These are phyloP conservation scores for Torulaspora delbrueckii DNA, from an alignment of 805 yeast genomes.

Conservation along the genomic window DNA sequence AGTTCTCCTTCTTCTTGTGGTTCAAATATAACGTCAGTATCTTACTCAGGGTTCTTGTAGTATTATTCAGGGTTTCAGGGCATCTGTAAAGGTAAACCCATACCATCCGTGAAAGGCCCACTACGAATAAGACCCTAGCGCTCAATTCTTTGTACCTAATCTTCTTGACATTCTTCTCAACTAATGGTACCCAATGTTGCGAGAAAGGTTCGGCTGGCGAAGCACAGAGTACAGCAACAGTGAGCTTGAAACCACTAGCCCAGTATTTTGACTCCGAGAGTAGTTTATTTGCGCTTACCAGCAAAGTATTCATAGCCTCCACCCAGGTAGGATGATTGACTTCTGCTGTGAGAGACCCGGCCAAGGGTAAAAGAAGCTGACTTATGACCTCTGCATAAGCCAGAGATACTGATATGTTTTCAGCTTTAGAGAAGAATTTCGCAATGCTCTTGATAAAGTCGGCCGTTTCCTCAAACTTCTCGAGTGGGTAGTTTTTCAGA, in stretches of 20 bases:
- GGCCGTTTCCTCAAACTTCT: conserved; percentile 87
- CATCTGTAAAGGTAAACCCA: conserved; percentile 90
- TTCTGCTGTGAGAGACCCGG: conserved; percentile 85
- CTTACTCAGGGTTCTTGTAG: conserved; percentile 69
- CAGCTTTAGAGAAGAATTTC: conserved; percentile 68
- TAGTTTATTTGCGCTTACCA: conserved; percentile 45
- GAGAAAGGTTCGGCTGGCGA: conserved; percentile 74
- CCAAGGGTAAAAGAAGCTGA: conserved; percentile 70
- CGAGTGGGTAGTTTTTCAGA: conserved; percentile 79
- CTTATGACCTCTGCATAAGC: conserved; percentile 85
- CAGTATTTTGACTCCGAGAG: conserved; percentile 47
- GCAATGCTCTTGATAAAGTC: conserved; percentile 82
- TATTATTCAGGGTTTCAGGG: conserved; percentile 83
- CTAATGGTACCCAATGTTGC: conserved; percentile 61
- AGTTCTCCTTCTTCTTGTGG: conserved; percentile 60
- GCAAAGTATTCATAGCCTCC: conserved; percentile 64
- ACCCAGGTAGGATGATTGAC: conserved; percentile 96
- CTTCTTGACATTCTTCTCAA: conserved; percentile 57
- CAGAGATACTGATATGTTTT: conserved; percentile 56
- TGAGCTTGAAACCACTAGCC: conserved; percentile 61
- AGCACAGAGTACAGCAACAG: conserved; percentile 72
- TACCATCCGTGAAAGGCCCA: conserved; percentile 64
- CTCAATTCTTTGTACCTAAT: conserved; percentile 57
- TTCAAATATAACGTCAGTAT: conserved; percentile 55
- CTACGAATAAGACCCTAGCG: conserved; percentile 52